Evolutionary conservation across 768 basidiomycete genomes (phyloP).

Genomic region (Asterophora lycoperdoides): DNA sequence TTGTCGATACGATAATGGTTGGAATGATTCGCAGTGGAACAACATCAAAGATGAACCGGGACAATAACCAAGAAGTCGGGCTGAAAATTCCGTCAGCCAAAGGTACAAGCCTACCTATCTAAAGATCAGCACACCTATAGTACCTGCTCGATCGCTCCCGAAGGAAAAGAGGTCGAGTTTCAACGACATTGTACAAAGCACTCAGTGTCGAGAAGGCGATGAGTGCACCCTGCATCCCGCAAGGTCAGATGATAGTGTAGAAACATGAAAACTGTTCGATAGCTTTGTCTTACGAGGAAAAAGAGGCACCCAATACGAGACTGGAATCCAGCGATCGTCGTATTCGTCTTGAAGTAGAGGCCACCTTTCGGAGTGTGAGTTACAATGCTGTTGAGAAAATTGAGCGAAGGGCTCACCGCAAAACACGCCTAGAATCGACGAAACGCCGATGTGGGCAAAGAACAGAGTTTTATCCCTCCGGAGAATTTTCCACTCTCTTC

Average conservation of each 20-base stretch:
- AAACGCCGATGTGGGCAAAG: slow-evolving; percentile 68
- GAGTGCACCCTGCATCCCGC: slow-evolving; percentile 62
- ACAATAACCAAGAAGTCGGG: slow-evolving; percentile 88
- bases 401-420: slow-evolving; percentile 51
- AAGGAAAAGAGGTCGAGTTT: slow-evolving; percentile 80
- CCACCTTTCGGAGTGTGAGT: slow-evolving; percentile 49
- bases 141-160: slow-evolving; percentile 83
- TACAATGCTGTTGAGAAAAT: not conserved
- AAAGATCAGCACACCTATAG: slow-evolving; percentile 57
- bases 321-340: slow-evolving; percentile 90
- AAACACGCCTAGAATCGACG: slow-evolving; percentile 78
- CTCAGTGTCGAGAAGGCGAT: slow-evolving; percentile 90
- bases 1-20: slow-evolving; percentile 79
- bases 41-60: slow-evolving; percentile 84
- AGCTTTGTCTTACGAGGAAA: slow-evolving; percentile 59
- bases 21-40: slow-evolving; percentile 86
- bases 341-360: slow-evolving; percentile 75
- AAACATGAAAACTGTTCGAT: not conserved
- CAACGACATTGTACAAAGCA: slow-evolving; percentile 84
- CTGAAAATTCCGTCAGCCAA: slow-evolving; percentile 31
- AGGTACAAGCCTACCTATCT: not conserved
- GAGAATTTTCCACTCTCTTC: slow-evolving; percentile 83
- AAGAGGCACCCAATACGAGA: slow-evolving; percentile 91
- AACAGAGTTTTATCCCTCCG: slow-evolving; percentile 80
- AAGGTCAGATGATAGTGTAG: slow-evolving; percentile 4